Evolutionary conservation across 179 eudicot species (phyloP).

Genomic region (Carnegiea gigantea): DNA sequence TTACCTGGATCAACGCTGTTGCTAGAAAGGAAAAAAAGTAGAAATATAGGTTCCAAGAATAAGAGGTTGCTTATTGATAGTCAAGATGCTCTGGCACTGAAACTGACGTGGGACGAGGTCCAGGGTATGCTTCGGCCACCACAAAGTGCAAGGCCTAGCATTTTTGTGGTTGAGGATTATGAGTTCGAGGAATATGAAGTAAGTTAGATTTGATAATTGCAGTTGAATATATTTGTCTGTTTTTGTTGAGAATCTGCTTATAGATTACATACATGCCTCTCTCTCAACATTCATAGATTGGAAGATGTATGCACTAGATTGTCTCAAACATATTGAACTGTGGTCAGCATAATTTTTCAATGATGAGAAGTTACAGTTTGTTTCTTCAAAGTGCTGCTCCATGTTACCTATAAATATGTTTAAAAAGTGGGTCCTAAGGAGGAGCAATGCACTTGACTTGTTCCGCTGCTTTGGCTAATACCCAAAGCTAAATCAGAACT

Average conservation of each 20-base stretch:
- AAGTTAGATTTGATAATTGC: constrained; percentile 21
- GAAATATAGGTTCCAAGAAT: constrained; percentile 67
- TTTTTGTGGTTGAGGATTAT: constrained; percentile 45
- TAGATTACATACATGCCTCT: constrained; percentile 8
- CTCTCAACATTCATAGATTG: neutral
- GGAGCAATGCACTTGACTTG: no score
- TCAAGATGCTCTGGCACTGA: constrained; percentile 42
- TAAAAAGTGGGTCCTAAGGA: no score
- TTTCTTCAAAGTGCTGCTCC: no score
- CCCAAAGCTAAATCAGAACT: no score
- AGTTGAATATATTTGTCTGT: neutral
- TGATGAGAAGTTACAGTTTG: neutral
- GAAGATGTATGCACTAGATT: constrained; percentile 4
- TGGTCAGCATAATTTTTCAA: neutral
- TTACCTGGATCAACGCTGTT: constrained; percentile 33
- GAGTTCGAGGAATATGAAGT: constrained; percentile 56
- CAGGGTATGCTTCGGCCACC: constrained; percentile 60
- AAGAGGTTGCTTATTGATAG: constrained; percentile 53
- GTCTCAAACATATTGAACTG: constrained; percentile 3
- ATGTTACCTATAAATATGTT: no score
- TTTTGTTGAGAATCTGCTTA: neutral
- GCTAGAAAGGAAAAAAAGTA: constrained; percentile 66
- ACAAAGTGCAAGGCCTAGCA: constrained; percentile 39
- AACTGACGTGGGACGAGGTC: constrained; percentile 53
- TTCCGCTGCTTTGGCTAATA: no score